phyloP scores from a whole-genome alignment of 352 stramenopile genomes.

The Pilasporangium apinafurcum region DNA sequence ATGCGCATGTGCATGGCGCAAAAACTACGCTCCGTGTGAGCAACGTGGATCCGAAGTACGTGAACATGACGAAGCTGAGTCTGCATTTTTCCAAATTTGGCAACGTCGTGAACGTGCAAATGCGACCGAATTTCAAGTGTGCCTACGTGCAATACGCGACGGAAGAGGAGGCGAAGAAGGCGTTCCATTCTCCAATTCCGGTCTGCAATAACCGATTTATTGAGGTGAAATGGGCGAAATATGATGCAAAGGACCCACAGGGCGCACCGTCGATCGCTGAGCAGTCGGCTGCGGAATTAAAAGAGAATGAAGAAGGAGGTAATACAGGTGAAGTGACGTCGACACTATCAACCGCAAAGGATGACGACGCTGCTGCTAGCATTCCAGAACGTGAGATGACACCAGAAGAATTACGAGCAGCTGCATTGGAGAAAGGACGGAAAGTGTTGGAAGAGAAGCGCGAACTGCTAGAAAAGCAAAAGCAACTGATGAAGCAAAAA shows the following conservation, averaged over 20 bases:
- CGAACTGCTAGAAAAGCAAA: constrained; percentile 82
- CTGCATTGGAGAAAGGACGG: constrained; percentile 70
- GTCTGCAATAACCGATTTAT: constrained; percentile 90
- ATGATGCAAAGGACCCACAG: constrained; percentile 63
- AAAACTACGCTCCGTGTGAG: constrained; percentile 79
- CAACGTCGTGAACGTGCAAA: constrained; percentile 87
- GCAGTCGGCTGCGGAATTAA: constrained; percentile 22
- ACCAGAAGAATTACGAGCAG: constrained; percentile 59
- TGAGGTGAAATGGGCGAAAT: constrained; percentile 82
- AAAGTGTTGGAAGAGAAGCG: constrained; percentile 83
- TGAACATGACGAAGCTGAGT: constrained; percentile 87
- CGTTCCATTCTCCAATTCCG: constrained; percentile 81
- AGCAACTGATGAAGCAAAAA: constrained; percentile 77
- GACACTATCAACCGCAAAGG: constrained; percentile 6
- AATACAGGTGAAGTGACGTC: no score
- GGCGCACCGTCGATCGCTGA: constrained; percentile 32
- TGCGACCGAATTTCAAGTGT: constrained; percentile 72
- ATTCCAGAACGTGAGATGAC: constrained; percentile 66
- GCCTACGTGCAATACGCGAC: constrained; percentile 85
- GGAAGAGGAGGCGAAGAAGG: constrained; percentile 76
- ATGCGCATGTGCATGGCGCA: constrained; percentile 6
- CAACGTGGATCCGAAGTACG: constrained; percentile 83
- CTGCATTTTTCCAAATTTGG: constrained; percentile 86
- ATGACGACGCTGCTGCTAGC: constrained; percentile 13
- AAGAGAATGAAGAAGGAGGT: constrained; percentile 26